These are phyloP conservation scores for Thalassiosira hispida DNA, from an alignment of 352 stramenopile species.

Conservation along the genomic window DNA sequence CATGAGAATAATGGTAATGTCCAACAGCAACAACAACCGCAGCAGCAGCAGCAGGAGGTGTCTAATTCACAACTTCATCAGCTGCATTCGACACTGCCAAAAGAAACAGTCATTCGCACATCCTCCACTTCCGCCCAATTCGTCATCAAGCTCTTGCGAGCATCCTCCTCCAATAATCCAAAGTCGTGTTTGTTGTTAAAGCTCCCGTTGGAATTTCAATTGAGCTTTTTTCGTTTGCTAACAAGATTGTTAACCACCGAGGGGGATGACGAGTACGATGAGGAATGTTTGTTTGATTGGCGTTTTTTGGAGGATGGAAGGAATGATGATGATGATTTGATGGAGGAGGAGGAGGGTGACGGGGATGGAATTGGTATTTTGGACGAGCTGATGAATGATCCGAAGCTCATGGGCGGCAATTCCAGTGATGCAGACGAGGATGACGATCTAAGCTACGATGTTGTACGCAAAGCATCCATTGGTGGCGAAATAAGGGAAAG, in stretches of 20 bases:
- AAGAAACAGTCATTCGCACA: conserved; percentile 46
- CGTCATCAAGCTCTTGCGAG: conserved; percentile 29
- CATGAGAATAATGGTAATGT: background rate
- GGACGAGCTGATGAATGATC: background rate
- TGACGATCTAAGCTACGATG: conserved; percentile 28
- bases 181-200: conserved; percentile 32
- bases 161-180: background rate
- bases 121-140: background rate
- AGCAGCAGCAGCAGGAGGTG: background rate
- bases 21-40: background rate
- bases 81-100: conserved; percentile 31
- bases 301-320: conserved; percentile 18
- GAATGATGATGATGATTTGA: conserved; percentile 3
- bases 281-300: conserved; percentile 60
- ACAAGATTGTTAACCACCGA: conserved; percentile 67
- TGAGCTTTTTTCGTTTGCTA: conserved; percentile 72
- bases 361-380: background rate
- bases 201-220: conserved; percentile 59
- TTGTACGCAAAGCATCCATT: conserved; percentile 13
- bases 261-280: conserved; percentile 70
- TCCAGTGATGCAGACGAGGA: conserved; percentile 3
- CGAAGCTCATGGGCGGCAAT: background rate
- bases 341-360: background rate
- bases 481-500: background rate
- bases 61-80: background rate